Evolutionary conservation across 129 eudicot species (phyloP).

Genomic region (Centrapalus pauciflorus): DNA sequence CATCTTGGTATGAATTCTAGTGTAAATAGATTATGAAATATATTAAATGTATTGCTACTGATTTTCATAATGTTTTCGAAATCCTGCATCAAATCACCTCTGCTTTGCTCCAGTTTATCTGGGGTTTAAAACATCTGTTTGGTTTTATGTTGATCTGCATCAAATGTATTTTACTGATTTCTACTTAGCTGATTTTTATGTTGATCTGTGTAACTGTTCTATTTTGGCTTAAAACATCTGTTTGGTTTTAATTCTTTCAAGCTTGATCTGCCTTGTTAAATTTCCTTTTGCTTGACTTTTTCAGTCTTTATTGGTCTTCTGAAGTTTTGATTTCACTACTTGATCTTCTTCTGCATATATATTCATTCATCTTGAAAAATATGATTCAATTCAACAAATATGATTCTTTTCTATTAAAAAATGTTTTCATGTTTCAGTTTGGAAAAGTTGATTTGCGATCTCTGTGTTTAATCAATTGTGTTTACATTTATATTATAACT

Average conservation of each 20-base stretch:
- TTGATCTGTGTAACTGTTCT: conserved; percentile 17
- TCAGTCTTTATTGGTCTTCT: not conserved
- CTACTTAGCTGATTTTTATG: conserved; percentile 1
- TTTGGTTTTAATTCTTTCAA: conserved; percentile 2
- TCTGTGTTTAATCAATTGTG: too few species aligned
- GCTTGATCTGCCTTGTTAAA: conserved; percentile 11
- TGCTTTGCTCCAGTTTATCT: not conserved
- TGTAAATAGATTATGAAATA: too few species aligned
- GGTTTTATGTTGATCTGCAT: conserved; percentile 1
- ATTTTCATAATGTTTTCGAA: conserved; percentile 6
- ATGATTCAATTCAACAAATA: too few species aligned
- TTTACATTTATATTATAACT: too few species aligned
- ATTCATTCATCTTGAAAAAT: too few species aligned
- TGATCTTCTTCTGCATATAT: too few species aligned
- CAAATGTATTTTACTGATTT: not conserved
- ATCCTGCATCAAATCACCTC: conserved; percentile 7
- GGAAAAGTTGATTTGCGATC: too few species aligned
- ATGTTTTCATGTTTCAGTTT: too few species aligned
- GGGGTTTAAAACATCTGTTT: not conserved
- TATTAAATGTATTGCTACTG: too few species aligned
- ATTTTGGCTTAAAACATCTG: not conserved
- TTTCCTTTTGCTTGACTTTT: conserved; percentile 16
- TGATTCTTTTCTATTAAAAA: too few species aligned
- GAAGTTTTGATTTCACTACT: too few species aligned
- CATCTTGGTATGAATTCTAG: too few species aligned